phyloP scores from a whole-genome alignment of 1,284 basidiomycete genomes.

The Melampsora abietis-canadensis region DNA sequence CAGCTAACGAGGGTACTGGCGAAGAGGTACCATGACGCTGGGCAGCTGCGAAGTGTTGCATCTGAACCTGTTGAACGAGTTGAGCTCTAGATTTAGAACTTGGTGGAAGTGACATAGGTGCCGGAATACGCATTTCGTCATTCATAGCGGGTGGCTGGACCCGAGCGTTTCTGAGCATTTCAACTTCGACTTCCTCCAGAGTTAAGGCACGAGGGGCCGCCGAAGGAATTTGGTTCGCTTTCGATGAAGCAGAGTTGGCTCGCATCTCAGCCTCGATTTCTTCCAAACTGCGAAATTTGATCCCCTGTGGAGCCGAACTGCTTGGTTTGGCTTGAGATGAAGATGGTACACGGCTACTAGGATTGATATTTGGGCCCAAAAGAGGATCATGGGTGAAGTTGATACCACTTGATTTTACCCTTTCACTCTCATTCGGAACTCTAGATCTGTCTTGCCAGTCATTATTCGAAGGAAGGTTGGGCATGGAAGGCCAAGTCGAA shows the following conservation, averaged over 20 bases:
- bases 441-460: background rate
- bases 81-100: conserved; percentile 15
- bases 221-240: conserved; percentile 29
- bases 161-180: conserved; percentile 61
- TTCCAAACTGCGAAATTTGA: conserved; percentile 52
- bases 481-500: conserved; percentile 28
- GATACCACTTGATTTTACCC: conserved; percentile 13
- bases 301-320: conserved; percentile 20
- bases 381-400: conserved; percentile 38
- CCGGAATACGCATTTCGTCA: conserved; percentile 7
- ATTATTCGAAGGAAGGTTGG: conserved; percentile 20
- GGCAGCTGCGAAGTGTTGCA: conserved; percentile 5
- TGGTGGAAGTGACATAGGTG: conserved; percentile 21
- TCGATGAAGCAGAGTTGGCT: conserved; percentile 53
- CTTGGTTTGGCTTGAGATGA: conserved; percentile 5
- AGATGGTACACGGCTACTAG: conserved; percentile 8
- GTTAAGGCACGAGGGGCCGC: conserved; percentile 62
- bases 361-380: conserved; percentile 18
- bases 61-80: conserved; percentile 32
- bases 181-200: conserved; percentile 87
- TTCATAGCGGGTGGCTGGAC: background rate
- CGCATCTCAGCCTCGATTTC: conserved; percentile 55
- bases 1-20: background rate
- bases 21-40: conserved; percentile 10
- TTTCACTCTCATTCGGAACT: background rate